Conservation (phyloP, 2,329 filamentous ascomycete species). For the Coniochaeta sp. region DNA sequence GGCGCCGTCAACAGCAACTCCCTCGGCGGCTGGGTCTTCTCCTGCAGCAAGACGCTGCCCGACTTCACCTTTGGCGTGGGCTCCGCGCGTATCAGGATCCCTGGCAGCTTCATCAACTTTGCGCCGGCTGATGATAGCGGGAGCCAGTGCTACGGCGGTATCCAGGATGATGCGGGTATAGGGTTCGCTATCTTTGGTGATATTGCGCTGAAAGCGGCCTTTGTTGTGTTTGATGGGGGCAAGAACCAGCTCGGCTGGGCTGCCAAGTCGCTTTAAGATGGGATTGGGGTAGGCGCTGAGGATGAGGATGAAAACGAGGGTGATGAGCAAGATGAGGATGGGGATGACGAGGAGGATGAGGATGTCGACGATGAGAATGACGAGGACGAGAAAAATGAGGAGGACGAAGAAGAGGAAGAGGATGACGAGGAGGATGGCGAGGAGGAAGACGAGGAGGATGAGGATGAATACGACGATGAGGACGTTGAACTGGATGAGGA, state of each 20-base stretch:
- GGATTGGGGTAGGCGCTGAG: background rate
- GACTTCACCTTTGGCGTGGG: constrained; percentile 13
- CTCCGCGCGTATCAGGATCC: constrained; percentile 9
- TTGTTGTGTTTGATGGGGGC: constrained; percentile 24
- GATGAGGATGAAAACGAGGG: background rate
- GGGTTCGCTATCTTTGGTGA: constrained; percentile 22
- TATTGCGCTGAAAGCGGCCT: constrained; percentile 20
- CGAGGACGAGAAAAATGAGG: too few relatives aligned
- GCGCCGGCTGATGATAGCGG: constrained; percentile 10
- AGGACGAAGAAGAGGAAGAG: too few relatives aligned
- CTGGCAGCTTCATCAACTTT: constrained; percentile 13
- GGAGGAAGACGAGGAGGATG: too few relatives aligned
- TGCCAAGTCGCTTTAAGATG: constrained; percentile 13
- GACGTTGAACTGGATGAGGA: too few relatives aligned
- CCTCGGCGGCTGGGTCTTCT: constrained; percentile 11
- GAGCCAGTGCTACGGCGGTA: constrained; percentile 23
- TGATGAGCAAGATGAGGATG: too few relatives aligned
- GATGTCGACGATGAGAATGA: too few relatives aligned
- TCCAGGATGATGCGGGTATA: constrained; percentile 21
- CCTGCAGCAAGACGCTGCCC: constrained; percentile 12
- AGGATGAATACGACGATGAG: too few relatives aligned
- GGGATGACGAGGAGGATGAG: too few relatives aligned
- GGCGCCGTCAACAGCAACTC: constrained; percentile 26
- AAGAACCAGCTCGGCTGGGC: constrained; percentile 33
- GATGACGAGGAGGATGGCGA: too few relatives aligned